Evolutionary conservation across 1,284 basidiomycete species (phyloP).

Genomic region (Garcileccinum viscosum): DNA sequence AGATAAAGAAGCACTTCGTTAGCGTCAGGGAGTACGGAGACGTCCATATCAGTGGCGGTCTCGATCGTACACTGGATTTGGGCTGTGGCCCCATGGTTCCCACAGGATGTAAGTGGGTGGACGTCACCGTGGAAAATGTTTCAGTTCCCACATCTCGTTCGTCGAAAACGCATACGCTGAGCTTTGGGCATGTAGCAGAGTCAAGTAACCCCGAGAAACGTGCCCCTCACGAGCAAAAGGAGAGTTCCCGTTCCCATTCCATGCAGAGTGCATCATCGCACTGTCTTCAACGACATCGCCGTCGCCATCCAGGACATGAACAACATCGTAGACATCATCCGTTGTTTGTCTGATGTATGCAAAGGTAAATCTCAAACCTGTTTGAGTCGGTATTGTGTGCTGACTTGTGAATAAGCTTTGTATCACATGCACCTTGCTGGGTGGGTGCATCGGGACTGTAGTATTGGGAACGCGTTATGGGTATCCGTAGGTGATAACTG

Average conservation of each 20-base stretch:
- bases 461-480: background rate
- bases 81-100: background rate
- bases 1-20: slow-evolving; percentile 8
- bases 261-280: background rate
- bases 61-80: background rate
- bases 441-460: slow-evolving; percentile 23
- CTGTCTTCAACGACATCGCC: slow-evolving; percentile 13
- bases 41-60: background rate
- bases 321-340: background rate
- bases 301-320: background rate
- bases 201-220: background rate
- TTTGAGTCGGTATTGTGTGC: background rate
- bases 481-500: background rate
- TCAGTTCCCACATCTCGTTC: background rate
- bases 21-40: slow-evolving; percentile 6
- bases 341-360: background rate
- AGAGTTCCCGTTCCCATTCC: background rate
- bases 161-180: background rate
- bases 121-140: background rate
- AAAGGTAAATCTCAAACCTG: background rate
- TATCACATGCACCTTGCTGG: slow-evolving; percentile 5
- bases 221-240: background rate
- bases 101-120: background rate
- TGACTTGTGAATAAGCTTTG: background rate
- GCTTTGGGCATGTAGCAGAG: background rate